Evolutionary conservation across 2,329 filamentous ascomycete genomes (phyloP), one percentile per base, ranked within the genome.

Genomic region (Domatiomyces catenatus): DNA sequence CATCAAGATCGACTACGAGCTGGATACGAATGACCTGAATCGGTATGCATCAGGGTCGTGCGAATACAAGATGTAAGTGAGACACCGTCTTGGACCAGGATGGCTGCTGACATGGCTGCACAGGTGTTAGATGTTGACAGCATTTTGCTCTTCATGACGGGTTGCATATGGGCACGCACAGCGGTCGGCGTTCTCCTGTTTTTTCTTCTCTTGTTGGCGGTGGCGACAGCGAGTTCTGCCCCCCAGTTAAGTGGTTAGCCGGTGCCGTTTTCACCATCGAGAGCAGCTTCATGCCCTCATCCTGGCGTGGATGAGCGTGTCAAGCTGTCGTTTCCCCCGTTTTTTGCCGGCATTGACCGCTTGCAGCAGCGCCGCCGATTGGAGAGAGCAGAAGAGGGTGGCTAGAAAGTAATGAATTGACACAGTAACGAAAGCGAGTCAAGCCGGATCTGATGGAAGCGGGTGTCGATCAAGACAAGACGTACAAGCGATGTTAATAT

Each of bases 1-100:
- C 68, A 94, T 98, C 65, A 80, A 77, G 62, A 79, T 98, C 63
- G 74, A 80, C 45, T 96, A 96, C 72, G 75, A 80, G 63, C 77
- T 95, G 48, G 77, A 86, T 62, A 86, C 88, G 2, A 70, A 80
- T 22, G 89, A 96, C 64, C 68, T 71, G 28, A 83, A 75, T 56
- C 79, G 92, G 59, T 70, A 73, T 53, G 79, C 80, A 3, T 68
- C 80, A 63, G 90, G 88, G 50, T 66, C 71, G 55, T 86, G 83
- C 67, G 75, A 80, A 60, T 98, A 95, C 75, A 90, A 83, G 66
- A 83, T 83, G 71, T 57, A 51, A 55, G 48, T 24, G 36, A 22
- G 2, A 32, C 5, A 15, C 15, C 18, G 24, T 20, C 47, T 18
- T 1, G 7, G 2, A n/a, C 32, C 5, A 39, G 10, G 7, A 22